phyloP scores from a whole-genome alignment of 2,329 filamentous ascomycete species.

The Macroventuria anomochaeta region DNA sequence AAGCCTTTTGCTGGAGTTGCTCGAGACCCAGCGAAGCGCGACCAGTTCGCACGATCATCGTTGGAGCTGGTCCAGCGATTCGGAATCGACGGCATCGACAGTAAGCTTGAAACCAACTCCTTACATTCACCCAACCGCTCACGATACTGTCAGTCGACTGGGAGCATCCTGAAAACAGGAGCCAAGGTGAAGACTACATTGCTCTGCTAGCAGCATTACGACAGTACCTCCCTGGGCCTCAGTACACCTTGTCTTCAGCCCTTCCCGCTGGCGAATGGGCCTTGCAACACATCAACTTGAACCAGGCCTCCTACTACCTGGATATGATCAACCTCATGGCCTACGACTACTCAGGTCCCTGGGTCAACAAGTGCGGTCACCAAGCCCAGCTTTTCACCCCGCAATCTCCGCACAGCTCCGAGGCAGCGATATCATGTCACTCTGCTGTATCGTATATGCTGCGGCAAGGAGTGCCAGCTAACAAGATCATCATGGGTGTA shows the following conservation, averaged over 20 bases:
- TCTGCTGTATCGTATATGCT: constrained; percentile 71
- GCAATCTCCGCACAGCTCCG: constrained; percentile 60
- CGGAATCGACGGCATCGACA: constrained; percentile 76
- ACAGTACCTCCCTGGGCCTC: constrained; percentile 69
- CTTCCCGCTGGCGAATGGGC: constrained; percentile 72
- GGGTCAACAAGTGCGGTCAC: constrained; percentile 72
- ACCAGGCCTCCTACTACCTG: constrained; percentile 67
- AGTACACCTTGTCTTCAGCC: constrained; percentile 73
- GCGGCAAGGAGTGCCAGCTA: constrained; percentile 68
- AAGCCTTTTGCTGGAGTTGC: constrained; percentile 73
- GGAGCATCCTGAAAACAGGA: constrained; percentile 73
- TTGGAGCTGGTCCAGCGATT: constrained; percentile 72
- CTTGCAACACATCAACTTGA: constrained; percentile 72
- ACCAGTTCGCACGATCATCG: constrained; percentile 74
- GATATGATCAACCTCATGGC: constrained; percentile 81
- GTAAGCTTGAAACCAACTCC: constrained; percentile 55
- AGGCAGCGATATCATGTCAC: constrained; percentile 66
- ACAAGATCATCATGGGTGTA: constrained; percentile 77
- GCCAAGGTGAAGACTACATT: constrained; percentile 74
- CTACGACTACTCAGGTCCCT: constrained; percentile 79
- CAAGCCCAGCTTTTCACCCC: constrained; percentile 76
- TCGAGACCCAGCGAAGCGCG: constrained; percentile 63
- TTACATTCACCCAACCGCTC: constrained; percentile 9
- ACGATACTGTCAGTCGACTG: constrained; percentile 69
- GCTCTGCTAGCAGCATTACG: constrained; percentile 71